These are phyloP conservation scores for Knoxdaviesia proteae DNA, from an alignment of 2,329 filamentous ascomycete genomes.

Conservation along the genomic window DNA sequence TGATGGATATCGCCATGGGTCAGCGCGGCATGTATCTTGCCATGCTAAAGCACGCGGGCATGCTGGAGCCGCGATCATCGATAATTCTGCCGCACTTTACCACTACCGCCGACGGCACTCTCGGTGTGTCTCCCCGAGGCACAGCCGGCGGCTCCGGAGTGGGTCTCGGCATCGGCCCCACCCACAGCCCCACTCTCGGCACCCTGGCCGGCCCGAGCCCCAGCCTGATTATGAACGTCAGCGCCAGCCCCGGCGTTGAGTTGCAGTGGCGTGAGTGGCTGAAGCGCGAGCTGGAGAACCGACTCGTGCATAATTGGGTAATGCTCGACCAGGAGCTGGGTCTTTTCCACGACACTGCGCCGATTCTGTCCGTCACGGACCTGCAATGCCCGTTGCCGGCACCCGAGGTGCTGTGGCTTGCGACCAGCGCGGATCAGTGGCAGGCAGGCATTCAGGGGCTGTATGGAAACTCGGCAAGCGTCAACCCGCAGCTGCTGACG, in stretches of 20 bases:
- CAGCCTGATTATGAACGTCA: too few relatives aligned
- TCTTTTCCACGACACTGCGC: slow-evolving; percentile 41
- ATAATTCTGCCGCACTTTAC: slow-evolving; percentile 13
- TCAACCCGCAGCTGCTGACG: slow-evolving; percentile 29
- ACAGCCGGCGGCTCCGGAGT: too few relatives aligned
- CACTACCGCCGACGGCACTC: too few relatives aligned
- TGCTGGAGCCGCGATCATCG: slow-evolving; percentile 32
- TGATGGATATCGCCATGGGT: slow-evolving; percentile 58
- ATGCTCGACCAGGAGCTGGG: slow-evolving; percentile 55
- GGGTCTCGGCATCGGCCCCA: too few relatives aligned
- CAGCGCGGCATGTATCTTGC: slow-evolving; percentile 54
- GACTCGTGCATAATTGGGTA: slow-evolving; percentile 55
- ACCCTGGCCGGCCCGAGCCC: slow-evolving; percentile 16
- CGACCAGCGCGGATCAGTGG: slow-evolving; percentile 38
- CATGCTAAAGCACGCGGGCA: slow-evolving; percentile 50
- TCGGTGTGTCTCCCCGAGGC: too few relatives aligned
- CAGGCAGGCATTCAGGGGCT: slow-evolving; percentile 34
- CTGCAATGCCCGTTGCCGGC: slow-evolving; percentile 42
- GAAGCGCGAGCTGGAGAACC: slow-evolving; percentile 39
- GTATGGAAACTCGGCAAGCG: slow-evolving; percentile 27
- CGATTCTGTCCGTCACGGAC: slow-evolving; percentile 43
- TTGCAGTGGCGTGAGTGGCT: slow-evolving; percentile 44
- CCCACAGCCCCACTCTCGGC: neutral
- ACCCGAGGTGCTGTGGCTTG: slow-evolving; percentile 40
- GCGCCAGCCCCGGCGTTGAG: slow-evolving; percentile 15